Percentiles rank a stretch among this genome's conserved stretches.
These are phyloP conservation scores for Tremella mesenterica DNA, from an alignment of 768 basidiomycete genomes.

Conservation along the genomic window DNA sequence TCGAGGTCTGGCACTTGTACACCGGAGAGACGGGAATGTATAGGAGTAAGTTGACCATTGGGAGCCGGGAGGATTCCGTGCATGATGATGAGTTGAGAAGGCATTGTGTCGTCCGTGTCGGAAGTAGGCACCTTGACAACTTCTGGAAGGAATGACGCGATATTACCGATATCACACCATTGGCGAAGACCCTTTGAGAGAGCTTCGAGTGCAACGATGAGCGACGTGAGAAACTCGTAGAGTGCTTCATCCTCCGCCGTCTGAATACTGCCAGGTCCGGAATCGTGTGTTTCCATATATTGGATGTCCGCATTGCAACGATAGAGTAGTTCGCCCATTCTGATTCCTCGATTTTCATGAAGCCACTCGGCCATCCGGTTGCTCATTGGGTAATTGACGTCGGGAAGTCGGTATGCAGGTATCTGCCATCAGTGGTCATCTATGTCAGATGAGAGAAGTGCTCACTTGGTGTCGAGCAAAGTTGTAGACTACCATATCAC, in stretches of 20 bases:
- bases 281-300: conserved; percentile 19
- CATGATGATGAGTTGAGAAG: conserved; percentile 43
- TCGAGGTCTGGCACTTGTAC: conserved; percentile 22
- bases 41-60: conserved; percentile 22
- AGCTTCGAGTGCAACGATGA: conserved; percentile 43
- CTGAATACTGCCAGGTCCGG: conserved; percentile 16
- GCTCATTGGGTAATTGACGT: conserved; percentile 36
- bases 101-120: conserved; percentile 35
- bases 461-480: conserved; percentile 45
- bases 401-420: conserved; percentile 45
- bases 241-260: conserved; percentile 29
- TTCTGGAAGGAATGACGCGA: conserved; percentile 40
- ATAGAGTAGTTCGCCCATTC: conserved; percentile 35
- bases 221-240: conserved; percentile 42
- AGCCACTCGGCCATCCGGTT: conserved; percentile 34
- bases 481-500: conserved; percentile 44
- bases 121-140: conserved; percentile 41
- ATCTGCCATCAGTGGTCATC: too few relatives aligned
- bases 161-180: conserved; percentile 36
- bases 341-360: conserved; percentile 26
- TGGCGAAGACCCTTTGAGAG: conserved; percentile 32
- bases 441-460: too few relatives aligned
- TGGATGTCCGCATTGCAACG: conserved; percentile 31
- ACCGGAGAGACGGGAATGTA: conserved; percentile 32
- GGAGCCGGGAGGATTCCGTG: conserved; percentile 39